Evolutionary conservation across 2,329 filamentous ascomycete genomes (phyloP).

Genomic region (Acrodontium crateriforme): DNA sequence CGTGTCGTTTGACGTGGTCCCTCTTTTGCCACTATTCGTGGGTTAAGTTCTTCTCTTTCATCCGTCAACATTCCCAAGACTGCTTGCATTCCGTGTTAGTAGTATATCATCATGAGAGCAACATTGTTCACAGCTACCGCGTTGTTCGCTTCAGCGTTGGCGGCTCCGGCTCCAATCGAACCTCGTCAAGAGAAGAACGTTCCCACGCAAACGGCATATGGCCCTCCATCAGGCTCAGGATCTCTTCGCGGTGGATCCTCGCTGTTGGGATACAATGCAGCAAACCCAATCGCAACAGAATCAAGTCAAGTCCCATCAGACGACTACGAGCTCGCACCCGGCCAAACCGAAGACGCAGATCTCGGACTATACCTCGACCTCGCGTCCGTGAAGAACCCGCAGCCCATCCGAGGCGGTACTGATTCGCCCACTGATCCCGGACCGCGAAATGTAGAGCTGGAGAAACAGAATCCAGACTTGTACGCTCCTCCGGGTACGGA

Average conservation of each 20-base stretch:
- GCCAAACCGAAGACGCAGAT: constrained; percentile 24
- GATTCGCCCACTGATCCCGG: constrained; percentile 28
- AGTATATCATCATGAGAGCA: too few species aligned
- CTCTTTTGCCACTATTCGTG: too few species aligned
- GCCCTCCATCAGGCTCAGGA: constrained; percentile 23
- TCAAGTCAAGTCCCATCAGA: constrained; percentile 21
- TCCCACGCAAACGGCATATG: constrained; percentile 10
- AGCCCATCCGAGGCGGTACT: constrained; percentile 25
- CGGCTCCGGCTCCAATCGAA: background rate
- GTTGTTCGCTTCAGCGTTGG: constrained; percentile 2
- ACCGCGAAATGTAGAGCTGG: constrained; percentile 21
- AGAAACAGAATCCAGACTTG: constrained; percentile 27
- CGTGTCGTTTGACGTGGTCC: too few species aligned
- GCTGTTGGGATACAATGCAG: constrained; percentile 22
- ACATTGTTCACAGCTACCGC: constrained; percentile 1
- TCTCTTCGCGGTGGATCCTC: constrained; percentile 20
- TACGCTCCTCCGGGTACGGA: constrained; percentile 27
- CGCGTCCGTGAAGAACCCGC: constrained; percentile 25
- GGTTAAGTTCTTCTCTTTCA: too few species aligned
- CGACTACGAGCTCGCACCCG: constrained; percentile 24
- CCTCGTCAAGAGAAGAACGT: constrained; percentile 1
- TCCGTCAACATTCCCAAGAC: too few species aligned
- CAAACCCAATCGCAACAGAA: constrained; percentile 18
- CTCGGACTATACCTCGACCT: constrained; percentile 28
- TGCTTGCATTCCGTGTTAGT: too few species aligned